Evolutionary conservation across 805 yeast species (phyloP).

Genomic region (Lachancea lanzarotensis): DNA sequence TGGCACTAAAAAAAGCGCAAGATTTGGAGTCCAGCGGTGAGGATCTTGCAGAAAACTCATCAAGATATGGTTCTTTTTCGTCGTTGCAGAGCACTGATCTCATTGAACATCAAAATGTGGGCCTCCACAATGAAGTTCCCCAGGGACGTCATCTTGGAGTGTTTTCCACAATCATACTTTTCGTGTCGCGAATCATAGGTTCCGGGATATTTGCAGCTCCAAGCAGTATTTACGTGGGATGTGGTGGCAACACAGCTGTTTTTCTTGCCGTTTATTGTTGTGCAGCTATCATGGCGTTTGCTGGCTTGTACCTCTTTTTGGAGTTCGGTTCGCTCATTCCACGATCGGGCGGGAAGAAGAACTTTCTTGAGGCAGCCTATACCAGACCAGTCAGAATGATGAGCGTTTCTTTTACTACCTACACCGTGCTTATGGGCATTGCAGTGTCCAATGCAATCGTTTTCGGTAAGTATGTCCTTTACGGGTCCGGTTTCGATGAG

Average conservation of each 20-base stretch:
- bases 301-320: conserved; percentile 59
- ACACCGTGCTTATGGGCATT: conserved; percentile 49
- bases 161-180: conserved; percentile 56
- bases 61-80: conserved; percentile 7
- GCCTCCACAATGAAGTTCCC: conserved; percentile 35
- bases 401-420: conserved; percentile 44
- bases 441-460: conserved; percentile 50
- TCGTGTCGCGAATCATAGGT: conserved; percentile 65
- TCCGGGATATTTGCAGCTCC: conserved; percentile 76
- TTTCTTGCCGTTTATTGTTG: conserved; percentile 59
- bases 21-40: conserved; percentile 1
- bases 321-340: conserved; percentile 70
- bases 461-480: conserved; percentile 54
- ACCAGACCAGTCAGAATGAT: conserved; percentile 51
- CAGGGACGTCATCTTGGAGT: conserved; percentile 72
- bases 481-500: conserved; percentile 38
- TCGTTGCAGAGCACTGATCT: conserved; percentile 4
- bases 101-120: background rate
- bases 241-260: conserved; percentile 58
- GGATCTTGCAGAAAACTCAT: background rate
- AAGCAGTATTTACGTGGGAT: conserved; percentile 55
- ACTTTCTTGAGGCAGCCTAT: conserved; percentile 62
- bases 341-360: conserved; percentile 69
- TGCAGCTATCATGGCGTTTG: conserved; percentile 55
- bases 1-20: background rate